These are phyloP conservation scores for Talaromyces sp. DNA, from an alignment of 2,329 filamentous ascomycete genomes.

Conservation along the genomic window DNA sequence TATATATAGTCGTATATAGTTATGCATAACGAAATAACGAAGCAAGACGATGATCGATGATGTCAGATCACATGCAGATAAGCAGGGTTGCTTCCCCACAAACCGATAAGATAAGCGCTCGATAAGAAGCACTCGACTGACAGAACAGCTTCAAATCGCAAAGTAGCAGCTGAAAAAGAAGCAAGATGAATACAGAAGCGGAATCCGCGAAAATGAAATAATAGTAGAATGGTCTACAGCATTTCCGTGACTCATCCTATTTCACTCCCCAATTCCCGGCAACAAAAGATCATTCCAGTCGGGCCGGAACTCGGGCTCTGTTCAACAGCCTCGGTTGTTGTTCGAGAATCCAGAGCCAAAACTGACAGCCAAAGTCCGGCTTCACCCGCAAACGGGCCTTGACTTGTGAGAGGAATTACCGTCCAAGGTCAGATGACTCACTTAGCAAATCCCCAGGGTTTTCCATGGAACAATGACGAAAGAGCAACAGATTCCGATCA, in stretches of 20 bases:
- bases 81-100: conserved; percentile 7
- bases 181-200: background rate
- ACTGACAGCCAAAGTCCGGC: no score
- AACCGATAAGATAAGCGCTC: conserved; percentile 1
- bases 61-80: conserved; percentile 10
- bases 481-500: background rate
- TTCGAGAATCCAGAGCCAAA: no score
- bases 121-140: background rate
- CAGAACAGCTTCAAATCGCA: background rate
- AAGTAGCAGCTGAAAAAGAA: background rate
- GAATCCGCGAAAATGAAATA: background rate
- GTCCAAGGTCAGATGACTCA: background rate
- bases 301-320: background rate
- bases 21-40: no score
- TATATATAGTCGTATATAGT: background rate
- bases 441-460: background rate
- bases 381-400: conserved; percentile 8
- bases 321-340: background rate
- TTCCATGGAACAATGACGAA: background rate
- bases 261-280: background rate
- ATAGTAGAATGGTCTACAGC: background rate
- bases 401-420: background rate
- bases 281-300: background rate
- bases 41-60: background rate
- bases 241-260: background rate